Percentiles rank a stretch among this genome's conserved stretches.
phyloP scores from a whole-genome alignment of 768 basidiomycete species.

The Leucosporidium scottii region DNA sequence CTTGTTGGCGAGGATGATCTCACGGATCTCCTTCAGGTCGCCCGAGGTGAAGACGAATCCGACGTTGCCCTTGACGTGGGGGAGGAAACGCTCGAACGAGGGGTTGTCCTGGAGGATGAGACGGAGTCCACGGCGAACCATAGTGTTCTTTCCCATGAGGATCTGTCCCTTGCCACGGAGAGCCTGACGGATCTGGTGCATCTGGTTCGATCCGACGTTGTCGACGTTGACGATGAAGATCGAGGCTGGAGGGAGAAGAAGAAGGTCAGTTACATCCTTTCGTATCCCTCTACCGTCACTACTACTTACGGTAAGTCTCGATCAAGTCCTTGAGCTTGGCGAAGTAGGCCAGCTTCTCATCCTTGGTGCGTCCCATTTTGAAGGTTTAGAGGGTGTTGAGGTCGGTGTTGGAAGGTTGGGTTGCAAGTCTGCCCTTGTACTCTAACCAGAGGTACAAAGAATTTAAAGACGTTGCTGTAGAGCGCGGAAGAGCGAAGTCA shows the following conservation, averaged over 20 bases:
- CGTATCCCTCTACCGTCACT: too few species aligned
- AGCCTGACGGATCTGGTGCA: conserved; percentile 87
- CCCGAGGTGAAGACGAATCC: conserved; percentile 93
- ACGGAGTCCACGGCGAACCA: conserved; percentile 97
- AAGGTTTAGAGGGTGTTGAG: conserved; percentile 2
- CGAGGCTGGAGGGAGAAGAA: conserved; percentile 56
- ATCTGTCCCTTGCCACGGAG: conserved; percentile 96
- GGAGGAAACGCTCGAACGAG: conserved; percentile 92
- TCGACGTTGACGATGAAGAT: conserved; percentile 99
- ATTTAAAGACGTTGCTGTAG: conserved; percentile 34
- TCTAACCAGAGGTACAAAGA: conserved; percentile 32
- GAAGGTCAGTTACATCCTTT: conserved; percentile 5
- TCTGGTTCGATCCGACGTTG: conserved; percentile 99
- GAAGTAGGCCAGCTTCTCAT: conserved; percentile 36
- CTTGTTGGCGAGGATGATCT: conserved; percentile 90
- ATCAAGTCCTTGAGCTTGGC: conserved; percentile 88
- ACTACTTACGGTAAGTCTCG: conserved; percentile 69
- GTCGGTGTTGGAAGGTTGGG: background rate
- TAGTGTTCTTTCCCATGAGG: conserved; percentile 99
- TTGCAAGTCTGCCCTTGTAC: conserved; percentile 31
- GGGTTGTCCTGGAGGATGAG: conserved; percentile 81
- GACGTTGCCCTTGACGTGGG: conserved; percentile 92
- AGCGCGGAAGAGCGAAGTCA: background rate
- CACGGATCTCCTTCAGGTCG: conserved; percentile 92
- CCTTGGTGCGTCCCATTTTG: conserved; percentile 34